Percentiles rank a stretch among this genome's conserved stretches.
Evolutionary conservation across 2,329 filamentous ascomycete genomes (phyloP).

Genomic region (Arthrobotrys megalospora): DNA sequence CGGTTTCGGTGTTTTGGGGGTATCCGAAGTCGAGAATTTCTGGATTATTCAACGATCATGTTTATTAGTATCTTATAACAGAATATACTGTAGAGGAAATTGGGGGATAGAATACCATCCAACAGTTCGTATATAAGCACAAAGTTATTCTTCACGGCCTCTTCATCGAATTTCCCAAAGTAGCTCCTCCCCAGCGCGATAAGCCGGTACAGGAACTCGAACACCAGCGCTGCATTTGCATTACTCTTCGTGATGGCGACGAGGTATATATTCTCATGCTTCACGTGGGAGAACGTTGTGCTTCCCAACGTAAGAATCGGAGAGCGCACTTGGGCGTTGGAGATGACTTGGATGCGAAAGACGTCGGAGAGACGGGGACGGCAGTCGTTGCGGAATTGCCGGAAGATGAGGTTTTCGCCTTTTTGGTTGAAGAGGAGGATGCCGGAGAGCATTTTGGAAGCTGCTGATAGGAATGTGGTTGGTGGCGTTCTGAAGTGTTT

Average conservation of each 20-base stretch:
- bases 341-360: conserved; percentile 99
- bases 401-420: conserved; percentile 99
- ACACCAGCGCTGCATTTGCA: conserved; percentile 96
- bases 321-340: conserved; percentile 95
- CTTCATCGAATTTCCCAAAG: conserved; percentile 99
- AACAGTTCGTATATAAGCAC: conserved; percentile 97
- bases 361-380: conserved; percentile 97
- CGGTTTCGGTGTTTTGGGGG: conserved; percentile 98
- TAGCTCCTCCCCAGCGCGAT: conserved; percentile 93
- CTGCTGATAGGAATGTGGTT: too few species aligned
- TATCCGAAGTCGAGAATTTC: conserved; percentile 99
- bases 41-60: conserved; percentile 66
- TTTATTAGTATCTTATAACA: too few species aligned
- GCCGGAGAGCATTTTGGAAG: conserved; percentile 85
- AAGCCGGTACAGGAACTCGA: conserved; percentile 96
- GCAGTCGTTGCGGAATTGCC: conserved; percentile 98
- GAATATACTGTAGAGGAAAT: neutral
- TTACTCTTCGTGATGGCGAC: conserved; percentile 99
- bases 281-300: conserved; percentile 99
- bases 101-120: conserved; percentile 75
- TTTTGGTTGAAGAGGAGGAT: conserved; percentile 99
- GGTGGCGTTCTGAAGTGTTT: conserved; percentile 28
- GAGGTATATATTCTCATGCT: conserved; percentile 98
- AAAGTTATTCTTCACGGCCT: conserved; percentile 99
- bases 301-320: conserved; percentile 97